Evolutionary conservation across 1,284 basidiomycete genomes (phyloP).

Genomic region (Ceratobasidium theobromae): DNA sequence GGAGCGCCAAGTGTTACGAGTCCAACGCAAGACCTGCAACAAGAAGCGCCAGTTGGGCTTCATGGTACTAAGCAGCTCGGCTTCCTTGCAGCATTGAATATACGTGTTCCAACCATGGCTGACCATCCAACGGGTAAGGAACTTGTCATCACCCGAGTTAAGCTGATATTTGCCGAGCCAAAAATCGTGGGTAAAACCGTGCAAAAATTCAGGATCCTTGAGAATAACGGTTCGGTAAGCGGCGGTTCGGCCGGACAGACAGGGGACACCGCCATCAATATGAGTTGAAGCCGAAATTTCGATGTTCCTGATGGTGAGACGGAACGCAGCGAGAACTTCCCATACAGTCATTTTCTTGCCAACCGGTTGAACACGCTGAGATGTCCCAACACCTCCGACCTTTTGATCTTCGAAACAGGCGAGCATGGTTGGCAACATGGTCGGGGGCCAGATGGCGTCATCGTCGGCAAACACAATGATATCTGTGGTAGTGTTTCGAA

Average conservation of each 20-base stretch:
- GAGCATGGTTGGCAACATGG: conserved; percentile 78
- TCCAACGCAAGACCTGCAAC: conserved; percentile 91
- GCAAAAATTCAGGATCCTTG: conserved; percentile 88
- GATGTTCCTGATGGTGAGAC: conserved; percentile 88
- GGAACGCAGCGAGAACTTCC: conserved; percentile 91
- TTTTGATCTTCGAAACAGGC: conserved; percentile 94
- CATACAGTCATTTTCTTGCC: conserved; percentile 83
- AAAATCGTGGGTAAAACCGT: conserved; percentile 90
- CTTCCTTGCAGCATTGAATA: conserved; percentile 88
- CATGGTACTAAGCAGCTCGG: conserved; percentile 88
- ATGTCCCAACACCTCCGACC: conserved; percentile 87
- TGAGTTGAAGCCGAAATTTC: conserved; percentile 86
- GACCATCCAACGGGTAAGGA: conserved; percentile 95
- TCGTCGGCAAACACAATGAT: conserved; percentile 96
- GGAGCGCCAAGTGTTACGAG: conserved; percentile 88
- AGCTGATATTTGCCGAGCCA: conserved; percentile 92
- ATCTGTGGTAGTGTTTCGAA: conserved; percentile 84
- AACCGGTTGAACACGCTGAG: conserved; percentile 81
- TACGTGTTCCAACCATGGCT: conserved; percentile 91
- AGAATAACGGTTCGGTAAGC: conserved; percentile 91
- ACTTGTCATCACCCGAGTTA: conserved; percentile 92
- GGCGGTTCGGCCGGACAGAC: conserved; percentile 87
- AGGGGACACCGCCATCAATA: conserved; percentile 89
- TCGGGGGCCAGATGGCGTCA: conserved; percentile 92
- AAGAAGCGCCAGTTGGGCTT: conserved; percentile 94